Conservation (phyloP, 2,329 filamentous ascomycete genomes). For the Neofusicoccum parvum region DNA sequence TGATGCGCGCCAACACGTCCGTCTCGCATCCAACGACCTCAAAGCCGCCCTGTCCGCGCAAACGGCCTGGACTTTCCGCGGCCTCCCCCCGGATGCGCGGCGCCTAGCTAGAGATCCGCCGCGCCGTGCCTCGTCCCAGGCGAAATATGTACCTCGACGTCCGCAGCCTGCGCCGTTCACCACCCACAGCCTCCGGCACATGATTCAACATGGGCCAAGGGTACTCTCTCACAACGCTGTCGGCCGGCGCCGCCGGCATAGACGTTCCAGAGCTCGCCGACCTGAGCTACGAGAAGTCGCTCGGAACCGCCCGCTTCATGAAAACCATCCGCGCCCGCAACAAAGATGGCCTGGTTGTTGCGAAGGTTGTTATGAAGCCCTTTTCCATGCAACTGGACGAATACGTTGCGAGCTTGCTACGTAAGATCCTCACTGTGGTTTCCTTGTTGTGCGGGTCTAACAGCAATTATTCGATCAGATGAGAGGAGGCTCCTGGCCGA, state of each 20-base stretch:
- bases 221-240: constrained; percentile 90
- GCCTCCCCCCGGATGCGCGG: background rate
- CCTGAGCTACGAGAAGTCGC: constrained; percentile 85
- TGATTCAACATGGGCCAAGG: constrained; percentile 80
- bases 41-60: background rate
- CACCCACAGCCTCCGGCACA: background rate
- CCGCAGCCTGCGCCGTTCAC: background rate
- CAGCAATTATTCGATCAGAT: constrained; percentile 51
- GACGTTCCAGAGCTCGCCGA: constrained; percentile 91
- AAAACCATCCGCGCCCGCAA: constrained; percentile 92
- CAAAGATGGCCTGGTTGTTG: constrained; percentile 86
- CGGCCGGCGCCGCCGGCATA: constrained; percentile 88
- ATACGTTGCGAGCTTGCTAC: constrained; percentile 75
- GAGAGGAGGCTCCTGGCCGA: constrained; percentile 78
- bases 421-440: constrained; percentile 52
- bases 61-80: background rate
- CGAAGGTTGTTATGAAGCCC: constrained; percentile 93
- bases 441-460: constrained; percentile 12
- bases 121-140: background rate
- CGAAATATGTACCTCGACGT: background rate
- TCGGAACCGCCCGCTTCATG: constrained; percentile 93
- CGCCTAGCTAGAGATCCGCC: background rate
- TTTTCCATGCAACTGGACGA: constrained; percentile 79
- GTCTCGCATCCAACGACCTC: background rate
- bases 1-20: constrained; percentile 7